Base-by-base conservation (phyloP, 164 flowering plant genomes). In the Magnolia officinalis region DNA sequence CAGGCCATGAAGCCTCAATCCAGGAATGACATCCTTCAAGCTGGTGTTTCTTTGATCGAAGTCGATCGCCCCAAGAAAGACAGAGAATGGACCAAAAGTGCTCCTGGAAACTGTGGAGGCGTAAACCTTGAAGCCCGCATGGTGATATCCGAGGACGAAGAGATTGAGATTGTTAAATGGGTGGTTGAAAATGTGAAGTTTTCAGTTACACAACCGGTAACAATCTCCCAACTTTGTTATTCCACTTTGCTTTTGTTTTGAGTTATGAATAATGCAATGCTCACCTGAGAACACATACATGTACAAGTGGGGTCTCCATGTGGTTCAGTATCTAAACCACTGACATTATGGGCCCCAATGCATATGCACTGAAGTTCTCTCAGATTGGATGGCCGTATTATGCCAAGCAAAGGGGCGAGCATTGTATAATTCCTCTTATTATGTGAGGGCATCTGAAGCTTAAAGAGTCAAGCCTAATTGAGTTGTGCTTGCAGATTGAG, bases 141-240 rank as follows among this genome's bases (percentile, higher is more conserved):
- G 76, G 88, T 85, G 72, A 52, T 86, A 50, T 73, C 87, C 26
- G 88, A 87, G 74, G 90, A 84, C 29, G 72, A 76, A 71, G 82
- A 71, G 77, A 72, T 75, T 77, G 92, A 82, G 72, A 80, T 78
- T 78, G 89, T 67, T 67, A 83, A 89, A 9, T 94, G 98, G 98
- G 78, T 73, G 61, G 85, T 92, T 74, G 96, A 96, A 71, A 94
- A 88, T 49, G 63, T 96, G 69, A 94, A 89, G 78, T 90, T 96
- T 68, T 91, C 98, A 59, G 91, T 94, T 61, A 88, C 85, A 68
- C 86, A 92, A 67, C 99, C 98, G 87, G 99, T 96, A 90, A 78
- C n/a, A 20, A 24, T 63, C 72, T 67, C 31, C 67, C 29, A 50
- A 55, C 26, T 69, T 49, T 71, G 16, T 16, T 23, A 24, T 4